Base-by-base conservation (phyloP, 495 filamentous ascomycete species). In the Penicillium nucicola region DNA sequence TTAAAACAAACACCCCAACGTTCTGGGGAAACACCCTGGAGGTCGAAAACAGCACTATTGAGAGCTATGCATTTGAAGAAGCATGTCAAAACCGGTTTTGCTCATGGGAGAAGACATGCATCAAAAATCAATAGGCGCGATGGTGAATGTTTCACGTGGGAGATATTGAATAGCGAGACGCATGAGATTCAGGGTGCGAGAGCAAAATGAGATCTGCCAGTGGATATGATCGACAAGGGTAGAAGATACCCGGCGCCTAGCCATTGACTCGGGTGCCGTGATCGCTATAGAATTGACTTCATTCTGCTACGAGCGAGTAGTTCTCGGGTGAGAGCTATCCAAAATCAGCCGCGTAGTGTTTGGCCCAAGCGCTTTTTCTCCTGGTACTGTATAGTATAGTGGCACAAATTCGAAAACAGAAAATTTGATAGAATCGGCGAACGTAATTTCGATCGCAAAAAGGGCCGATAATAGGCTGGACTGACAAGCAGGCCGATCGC, bases 191-290 rank as follows among this genome's bases (percentile, higher is more conserved):
- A 33, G 10, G 12, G 13, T 18, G 25, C 8, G 14, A 20, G 25
- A 28, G 7, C 10, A 8, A 28, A 28, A 28, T 20, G n/a, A 38
- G 46, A 53, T 57, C 50, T 51, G 57, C 53, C 57, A 37, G 47
- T 50, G 31, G 47, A 50, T 13, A 41, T 30, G 60, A 63, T 63
- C 57, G 51, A 47, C 45, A 61, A 48, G 38, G 57, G 52, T 54
- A 50, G 52, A 38, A 45, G 44, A 33, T 28, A 28, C 25, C 5
- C 25, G 5, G 25, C 7, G 7, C 10, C 25, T 9, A 1, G 7
- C 25, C 7, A 38, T 9, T 1, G 10, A 34, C 15, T 12, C 23
- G 20, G 20, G 23, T 28, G 5, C 7, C 25, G 7, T 28, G 10
- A 28, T 28, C 5, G 25, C 25, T 28, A 28, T 1, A 28, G 25